Conservation (phyloP, 2,329 filamentous ascomycete genomes). For the Ceratocystiopsis sp. region DNA sequence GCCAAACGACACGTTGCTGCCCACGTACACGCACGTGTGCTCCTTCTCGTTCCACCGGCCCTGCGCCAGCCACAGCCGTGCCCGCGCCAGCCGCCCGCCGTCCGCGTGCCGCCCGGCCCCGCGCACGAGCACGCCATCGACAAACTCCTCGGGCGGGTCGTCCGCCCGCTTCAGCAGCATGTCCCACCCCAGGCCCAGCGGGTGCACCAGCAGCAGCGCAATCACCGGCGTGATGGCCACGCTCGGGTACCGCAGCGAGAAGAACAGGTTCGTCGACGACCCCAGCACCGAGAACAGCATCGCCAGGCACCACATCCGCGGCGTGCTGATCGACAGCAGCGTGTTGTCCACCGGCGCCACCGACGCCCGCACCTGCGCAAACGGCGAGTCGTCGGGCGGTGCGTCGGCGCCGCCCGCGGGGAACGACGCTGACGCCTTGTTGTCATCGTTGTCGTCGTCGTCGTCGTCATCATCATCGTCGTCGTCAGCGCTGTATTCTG, state of each 20-base stretch:
- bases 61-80: constrained; percentile 58
- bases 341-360: constrained; percentile 62
- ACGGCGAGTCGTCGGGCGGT: constrained; percentile 54
- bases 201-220: constrained; percentile 68
- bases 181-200: constrained; percentile 69
- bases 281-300: constrained; percentile 64
- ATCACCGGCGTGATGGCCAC: constrained; percentile 83
- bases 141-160: constrained; percentile 30
- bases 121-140: constrained; percentile 21
- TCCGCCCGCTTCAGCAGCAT: constrained; percentile 48
- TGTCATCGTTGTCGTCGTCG: not conserved
- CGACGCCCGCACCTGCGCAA: constrained; percentile 64
- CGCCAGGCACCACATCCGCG: constrained; percentile 75
- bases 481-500: not conserved
- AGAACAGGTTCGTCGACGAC: constrained; percentile 74
- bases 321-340: constrained; percentile 67
- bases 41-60: constrained; percentile 79
- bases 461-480: not conserved
- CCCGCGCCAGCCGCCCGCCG: too few relatives aligned
- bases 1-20: constrained; percentile 77
- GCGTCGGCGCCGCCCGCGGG: constrained; percentile 17
- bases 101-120: constrained; percentile 4
- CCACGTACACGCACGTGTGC: constrained; percentile 76
- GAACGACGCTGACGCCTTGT: not conserved
- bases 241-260: constrained; percentile 77